Conservation (phyloP, 139 green algal genomes). For the Monoraphidium neglectum region DNA sequence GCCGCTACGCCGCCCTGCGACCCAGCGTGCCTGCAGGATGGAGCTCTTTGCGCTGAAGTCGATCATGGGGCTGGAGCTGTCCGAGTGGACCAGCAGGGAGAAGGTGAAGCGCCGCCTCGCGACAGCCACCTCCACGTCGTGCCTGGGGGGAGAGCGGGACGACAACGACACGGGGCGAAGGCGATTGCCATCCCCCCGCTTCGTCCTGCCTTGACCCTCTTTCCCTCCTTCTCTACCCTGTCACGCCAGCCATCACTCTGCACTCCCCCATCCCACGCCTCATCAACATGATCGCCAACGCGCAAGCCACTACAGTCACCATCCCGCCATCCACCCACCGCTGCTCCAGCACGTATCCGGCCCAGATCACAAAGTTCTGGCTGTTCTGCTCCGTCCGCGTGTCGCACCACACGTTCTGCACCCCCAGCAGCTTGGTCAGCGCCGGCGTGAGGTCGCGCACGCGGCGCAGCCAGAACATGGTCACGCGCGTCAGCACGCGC, state of each 20-base stretch:
- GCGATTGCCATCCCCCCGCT: too few relatives aligned
- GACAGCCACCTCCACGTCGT: slow-evolving; percentile 24
- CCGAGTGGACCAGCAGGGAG: slow-evolving; percentile 79
- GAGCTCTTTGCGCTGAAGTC: slow-evolving; percentile 72
- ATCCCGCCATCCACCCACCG: slow-evolving; percentile 30
- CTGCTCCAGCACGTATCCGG: slow-evolving; percentile 74
- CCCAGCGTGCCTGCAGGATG: slow-evolving; percentile 89
- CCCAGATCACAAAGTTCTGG: slow-evolving; percentile 93
- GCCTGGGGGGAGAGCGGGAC: neutral
- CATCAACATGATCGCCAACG: too few relatives aligned
- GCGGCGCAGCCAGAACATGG: slow-evolving; percentile 71
- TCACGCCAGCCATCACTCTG: too few relatives aligned
- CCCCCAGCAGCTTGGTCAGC: slow-evolving; percentile 70
- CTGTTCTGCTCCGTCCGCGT: slow-evolving; percentile 61
- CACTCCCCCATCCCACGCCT: too few relatives aligned
- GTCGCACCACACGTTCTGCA: slow-evolving; percentile 85
- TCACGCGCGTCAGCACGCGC: slow-evolving; percentile 58
- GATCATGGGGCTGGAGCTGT: slow-evolving; percentile 67
- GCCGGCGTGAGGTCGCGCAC: slow-evolving; percentile 65
- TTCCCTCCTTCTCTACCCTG: too few relatives aligned
- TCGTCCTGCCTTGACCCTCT: too few relatives aligned
- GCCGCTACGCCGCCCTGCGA: neutral
- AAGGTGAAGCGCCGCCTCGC: slow-evolving; percentile 66
- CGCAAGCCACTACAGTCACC: too few relatives aligned
- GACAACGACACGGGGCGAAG: too few relatives aligned